phyloP scores from a whole-genome alignment of 1,284 basidiomycete genomes.

The Thecaphora thlaspeos region DNA sequence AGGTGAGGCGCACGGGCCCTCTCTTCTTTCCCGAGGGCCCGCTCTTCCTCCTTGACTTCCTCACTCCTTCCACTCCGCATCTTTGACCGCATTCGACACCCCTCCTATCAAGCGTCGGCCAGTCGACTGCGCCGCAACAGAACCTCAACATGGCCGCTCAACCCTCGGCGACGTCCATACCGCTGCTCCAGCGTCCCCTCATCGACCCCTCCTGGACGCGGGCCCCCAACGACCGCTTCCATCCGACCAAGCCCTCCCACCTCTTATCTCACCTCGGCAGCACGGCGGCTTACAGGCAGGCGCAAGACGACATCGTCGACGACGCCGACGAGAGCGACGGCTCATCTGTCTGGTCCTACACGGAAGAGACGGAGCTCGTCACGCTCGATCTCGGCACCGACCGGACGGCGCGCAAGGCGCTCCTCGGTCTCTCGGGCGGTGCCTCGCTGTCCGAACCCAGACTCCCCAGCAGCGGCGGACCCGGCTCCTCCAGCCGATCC shows the following conservation, averaged over 20 bases:
- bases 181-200: slow-evolving; percentile 8
- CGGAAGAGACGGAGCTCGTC: slow-evolving; percentile 19
- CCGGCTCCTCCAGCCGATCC: not conserved
- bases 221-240: slow-evolving; percentile 12
- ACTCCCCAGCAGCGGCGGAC: not conserved
- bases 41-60: too few relatives aligned
- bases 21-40: too few relatives aligned
- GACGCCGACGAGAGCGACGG: not conserved
- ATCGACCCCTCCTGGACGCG: slow-evolving; percentile 21
- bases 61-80: too few relatives aligned
- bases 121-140: too few relatives aligned
- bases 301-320: not conserved
- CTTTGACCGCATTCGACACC: too few relatives aligned
- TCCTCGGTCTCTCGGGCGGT: slow-evolving; percentile 9
- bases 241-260: slow-evolving; percentile 1
- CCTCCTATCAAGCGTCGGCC: too few relatives aligned
- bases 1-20: too few relatives aligned
- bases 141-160: not conserved
- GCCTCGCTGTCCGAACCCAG: not conserved
- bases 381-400: slow-evolving; percentile 26
- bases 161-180: too few relatives aligned
- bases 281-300: not conserved
- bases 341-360: slow-evolving; percentile 22
- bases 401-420: slow-evolving; percentile 9
- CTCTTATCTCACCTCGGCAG: slow-evolving; percentile 7